Conservation (phyloP, 1,284 basidiomycete species). For the Papiliotrema nemorosa region DNA sequence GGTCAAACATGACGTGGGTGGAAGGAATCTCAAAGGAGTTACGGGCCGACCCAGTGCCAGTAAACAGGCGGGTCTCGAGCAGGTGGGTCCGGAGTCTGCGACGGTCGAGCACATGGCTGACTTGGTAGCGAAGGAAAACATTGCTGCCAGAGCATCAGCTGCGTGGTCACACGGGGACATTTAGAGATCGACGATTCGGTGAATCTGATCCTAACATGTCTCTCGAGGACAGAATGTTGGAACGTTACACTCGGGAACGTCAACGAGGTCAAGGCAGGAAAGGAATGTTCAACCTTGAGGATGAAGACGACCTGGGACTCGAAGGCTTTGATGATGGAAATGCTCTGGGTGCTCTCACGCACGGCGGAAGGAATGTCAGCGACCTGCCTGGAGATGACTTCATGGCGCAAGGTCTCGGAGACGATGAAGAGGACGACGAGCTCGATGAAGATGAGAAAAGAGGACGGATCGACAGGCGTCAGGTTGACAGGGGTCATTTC, state of each 20-base stretch:
- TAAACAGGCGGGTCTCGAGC: constrained; percentile 83
- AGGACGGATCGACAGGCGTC: constrained; percentile 65
- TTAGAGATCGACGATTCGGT: constrained; percentile 92
- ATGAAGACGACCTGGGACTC: constrained; percentile 61
- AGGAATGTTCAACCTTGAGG: constrained; percentile 74
- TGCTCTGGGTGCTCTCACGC: constrained; percentile 61
- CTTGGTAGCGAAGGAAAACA: constrained; percentile 69
- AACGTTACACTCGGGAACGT: constrained; percentile 88
- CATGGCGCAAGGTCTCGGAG: constrained; percentile 67
- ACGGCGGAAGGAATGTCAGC: constrained; percentile 86
- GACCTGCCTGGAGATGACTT: constrained; percentile 69
- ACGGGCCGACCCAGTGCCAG: constrained; percentile 78
- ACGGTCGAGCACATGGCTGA: not conserved
- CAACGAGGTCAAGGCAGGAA: constrained; percentile 63
- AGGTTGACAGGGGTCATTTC: constrained; percentile 71
- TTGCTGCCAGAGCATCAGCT: constrained; percentile 76
- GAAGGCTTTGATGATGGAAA: constrained; percentile 55
- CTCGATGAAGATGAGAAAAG: constrained; percentile 56
- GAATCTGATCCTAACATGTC: constrained; percentile 88
- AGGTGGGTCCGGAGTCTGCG: constrained; percentile 56
- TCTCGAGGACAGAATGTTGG: constrained; percentile 93
- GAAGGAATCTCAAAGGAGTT: constrained; percentile 77
- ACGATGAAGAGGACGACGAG: constrained; percentile 73
- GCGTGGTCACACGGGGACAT: constrained; percentile 75
- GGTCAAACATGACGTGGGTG: constrained; percentile 88